Conservation (phyloP, 1,139 yeast genomes). For the Trichomonascaceae sp. region DNA sequence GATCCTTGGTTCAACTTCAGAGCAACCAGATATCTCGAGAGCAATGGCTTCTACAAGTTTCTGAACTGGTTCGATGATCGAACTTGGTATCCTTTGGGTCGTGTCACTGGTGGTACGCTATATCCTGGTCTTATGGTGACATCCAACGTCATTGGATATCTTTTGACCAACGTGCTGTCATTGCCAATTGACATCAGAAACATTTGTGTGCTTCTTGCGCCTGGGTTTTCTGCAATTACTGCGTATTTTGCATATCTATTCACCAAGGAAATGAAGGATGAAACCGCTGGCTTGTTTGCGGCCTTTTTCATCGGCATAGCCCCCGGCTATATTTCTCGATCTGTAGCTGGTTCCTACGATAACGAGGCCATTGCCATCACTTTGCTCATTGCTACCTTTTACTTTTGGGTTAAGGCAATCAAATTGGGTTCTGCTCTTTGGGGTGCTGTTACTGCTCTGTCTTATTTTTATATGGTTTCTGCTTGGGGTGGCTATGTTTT, state of each 20-base stretch:
- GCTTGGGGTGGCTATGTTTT: slow-evolving; percentile 99
- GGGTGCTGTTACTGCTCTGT: slow-evolving; percentile 78
- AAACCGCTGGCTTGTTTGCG: slow-evolving; percentile 83
- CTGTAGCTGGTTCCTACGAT: slow-evolving; percentile 98
- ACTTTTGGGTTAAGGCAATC: slow-evolving; percentile 90
- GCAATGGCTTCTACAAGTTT: slow-evolving; percentile 80
- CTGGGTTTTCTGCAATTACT: slow-evolving; percentile 91
- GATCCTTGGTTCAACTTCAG: slow-evolving; percentile 99
- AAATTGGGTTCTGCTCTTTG: slow-evolving; percentile 84
- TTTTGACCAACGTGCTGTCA: slow-evolving; percentile 53
- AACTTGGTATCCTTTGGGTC: slow-evolving; percentile 98
- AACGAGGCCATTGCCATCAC: slow-evolving; percentile 99
- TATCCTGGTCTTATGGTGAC: slow-evolving; percentile 99
- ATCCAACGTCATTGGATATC: slow-evolving; percentile 80
- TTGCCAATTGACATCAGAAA: slow-evolving; percentile 92
- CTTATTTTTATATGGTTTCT: slow-evolving; percentile 97
- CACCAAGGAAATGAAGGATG: slow-evolving; percentile 84
- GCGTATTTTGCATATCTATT: slow-evolving; percentile 88
- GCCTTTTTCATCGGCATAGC: slow-evolving; percentile 97
- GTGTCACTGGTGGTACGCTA: slow-evolving; percentile 98
- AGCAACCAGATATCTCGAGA: slow-evolving; percentile 85
- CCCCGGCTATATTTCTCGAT: slow-evolving; percentile 96
- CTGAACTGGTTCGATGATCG: slow-evolving; percentile 98
- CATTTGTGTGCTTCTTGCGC: slow-evolving; percentile 92
- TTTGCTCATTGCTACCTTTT: slow-evolving; percentile 89